phyloP scores from a whole-genome alignment of 768 basidiomycete species.

The Neoboletus magnificus region DNA sequence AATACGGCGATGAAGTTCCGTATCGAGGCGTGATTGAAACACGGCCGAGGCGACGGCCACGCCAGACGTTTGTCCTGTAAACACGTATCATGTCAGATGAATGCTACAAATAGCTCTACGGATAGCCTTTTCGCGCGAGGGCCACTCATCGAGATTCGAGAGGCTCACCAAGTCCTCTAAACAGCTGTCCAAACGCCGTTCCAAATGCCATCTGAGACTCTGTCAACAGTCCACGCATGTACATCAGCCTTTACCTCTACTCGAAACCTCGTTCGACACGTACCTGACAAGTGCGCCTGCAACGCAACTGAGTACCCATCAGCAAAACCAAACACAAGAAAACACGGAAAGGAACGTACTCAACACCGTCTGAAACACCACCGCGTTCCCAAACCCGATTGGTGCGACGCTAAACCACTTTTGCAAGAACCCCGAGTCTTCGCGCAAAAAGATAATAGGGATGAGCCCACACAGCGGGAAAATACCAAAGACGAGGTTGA shows the following conservation, averaged over 20 bases:
- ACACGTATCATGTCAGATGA: not conserved
- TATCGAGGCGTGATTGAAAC: conserved; percentile 17
- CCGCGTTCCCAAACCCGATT: conserved; percentile 17
- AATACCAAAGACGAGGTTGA: conserved; percentile 48
- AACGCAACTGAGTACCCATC: not conserved
- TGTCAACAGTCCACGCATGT: not conserved
- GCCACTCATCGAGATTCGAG: not conserved
- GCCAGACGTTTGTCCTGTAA: conserved; percentile 21
- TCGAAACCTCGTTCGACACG: not conserved
- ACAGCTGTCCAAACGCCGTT: conserved; percentile 24
- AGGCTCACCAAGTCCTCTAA: conserved; percentile 19
- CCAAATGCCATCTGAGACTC: conserved; percentile 22
- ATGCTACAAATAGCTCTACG: not conserved
- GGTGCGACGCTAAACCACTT: conserved; percentile 21
- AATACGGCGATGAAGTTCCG: conserved; percentile 14
- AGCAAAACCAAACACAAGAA: not conserved
- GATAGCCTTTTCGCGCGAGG: not conserved
- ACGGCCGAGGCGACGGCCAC: conserved; percentile 22
- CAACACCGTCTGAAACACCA: conserved; percentile 17
- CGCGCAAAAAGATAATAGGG: conserved; percentile 31
- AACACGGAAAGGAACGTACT: not conserved
- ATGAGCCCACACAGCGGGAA: conserved; percentile 45
- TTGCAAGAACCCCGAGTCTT: conserved; percentile 22
- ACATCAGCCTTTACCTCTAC: not conserved
- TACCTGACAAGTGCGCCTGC: conserved; percentile 4